Evolutionary conservation across 805 yeast genomes (phyloP), one percentile per base, ranked within the genome.

Genomic region (Spathaspora girioi): DNA sequence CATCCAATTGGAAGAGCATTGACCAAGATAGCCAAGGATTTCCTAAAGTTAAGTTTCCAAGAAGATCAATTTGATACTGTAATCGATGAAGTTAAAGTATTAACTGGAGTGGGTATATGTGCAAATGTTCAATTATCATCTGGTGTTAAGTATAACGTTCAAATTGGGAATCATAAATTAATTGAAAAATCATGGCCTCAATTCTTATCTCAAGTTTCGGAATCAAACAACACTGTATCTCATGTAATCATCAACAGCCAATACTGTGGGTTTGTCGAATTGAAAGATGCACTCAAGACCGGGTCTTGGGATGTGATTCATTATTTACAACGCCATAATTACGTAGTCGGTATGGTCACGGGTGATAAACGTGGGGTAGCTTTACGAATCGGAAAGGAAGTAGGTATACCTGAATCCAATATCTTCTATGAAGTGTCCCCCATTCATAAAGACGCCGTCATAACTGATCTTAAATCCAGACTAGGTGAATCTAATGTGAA

Each of bases 1-100:
- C 99, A 94, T 67, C 97, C 98, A 0, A 79, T 89, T 42, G 97
- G 92, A 5, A 78, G 71, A 54, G 91, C 97, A 0, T 77, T 94
- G 32, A 73, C 77, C 0, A 68, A 65, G 11, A 70, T 69, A 2
- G 65, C 76, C 5, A 67, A 59, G 47, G 45, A 51, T 10, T 42
- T 59, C 31, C 59, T 72, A 50, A 62, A 66, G 1, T 51, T 67
- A 40, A 54, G 52, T 11, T 70, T 70, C 50, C 70, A 67, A 23
- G 70, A 60, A 23, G 76, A 71, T 44, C 57, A 61, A 29, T 69
- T 74, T 48, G 51, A 54, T 17, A 52, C 72, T 6, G 52, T 61
- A 11, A 58, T 79, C 31, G 57, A 65, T 26, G 66, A 69, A 10
- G 64, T 79, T 50, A 63, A 69, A 32, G 69, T 70, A 1, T 51